Conservation (phyloP, 2,329 filamentous ascomycete genomes). For the Phialophora expanda region DNA sequence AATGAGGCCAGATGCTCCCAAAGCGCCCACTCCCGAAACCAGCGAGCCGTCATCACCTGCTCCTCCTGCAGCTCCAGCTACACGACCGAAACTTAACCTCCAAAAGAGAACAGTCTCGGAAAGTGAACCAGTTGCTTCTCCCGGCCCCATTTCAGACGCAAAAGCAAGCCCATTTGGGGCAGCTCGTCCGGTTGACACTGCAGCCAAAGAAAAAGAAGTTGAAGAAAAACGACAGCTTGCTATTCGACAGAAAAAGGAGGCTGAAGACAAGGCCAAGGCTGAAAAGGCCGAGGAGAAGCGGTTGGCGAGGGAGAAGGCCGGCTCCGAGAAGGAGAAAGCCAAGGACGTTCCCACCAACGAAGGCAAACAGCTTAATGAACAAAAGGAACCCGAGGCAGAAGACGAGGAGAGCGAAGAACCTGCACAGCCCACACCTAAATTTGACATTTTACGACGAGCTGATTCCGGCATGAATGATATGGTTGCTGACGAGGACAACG, state of each 20-base stretch:
- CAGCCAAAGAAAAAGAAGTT: constrained; percentile 83
- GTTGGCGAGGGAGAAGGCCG: constrained; percentile 69
- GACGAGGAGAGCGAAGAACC: constrained; percentile 37
- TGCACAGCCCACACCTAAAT: constrained; percentile 50
- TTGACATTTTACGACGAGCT: constrained; percentile 61
- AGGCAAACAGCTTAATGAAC: constrained; percentile 45
- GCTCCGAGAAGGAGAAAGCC: constrained; percentile 53
- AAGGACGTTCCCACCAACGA: constrained; percentile 42
- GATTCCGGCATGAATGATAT: constrained; percentile 56
- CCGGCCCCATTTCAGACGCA: constrained; percentile 62
- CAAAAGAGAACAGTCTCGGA: constrained; percentile 90
- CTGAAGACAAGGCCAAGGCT: constrained; percentile 82
- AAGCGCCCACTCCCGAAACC: constrained; percentile 70
- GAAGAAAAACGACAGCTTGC: constrained; percentile 82
- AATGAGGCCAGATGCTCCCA: constrained; percentile 81
- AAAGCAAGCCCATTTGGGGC: constrained; percentile 95
- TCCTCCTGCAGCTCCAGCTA: constrained; percentile 62
- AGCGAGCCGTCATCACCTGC: constrained; percentile 78
- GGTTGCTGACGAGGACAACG: constrained; percentile 55
- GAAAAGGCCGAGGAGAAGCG: constrained; percentile 69
- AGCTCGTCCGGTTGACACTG: constrained; percentile 91
- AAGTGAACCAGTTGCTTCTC: constrained; percentile 57
- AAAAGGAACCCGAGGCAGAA: constrained; percentile 29
- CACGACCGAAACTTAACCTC: constrained; percentile 83
- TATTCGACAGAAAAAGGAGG: constrained; percentile 81